phyloP scores from a whole-genome alignment of 352 stramenopile genomes.

The Phytophthora aleatoria region DNA sequence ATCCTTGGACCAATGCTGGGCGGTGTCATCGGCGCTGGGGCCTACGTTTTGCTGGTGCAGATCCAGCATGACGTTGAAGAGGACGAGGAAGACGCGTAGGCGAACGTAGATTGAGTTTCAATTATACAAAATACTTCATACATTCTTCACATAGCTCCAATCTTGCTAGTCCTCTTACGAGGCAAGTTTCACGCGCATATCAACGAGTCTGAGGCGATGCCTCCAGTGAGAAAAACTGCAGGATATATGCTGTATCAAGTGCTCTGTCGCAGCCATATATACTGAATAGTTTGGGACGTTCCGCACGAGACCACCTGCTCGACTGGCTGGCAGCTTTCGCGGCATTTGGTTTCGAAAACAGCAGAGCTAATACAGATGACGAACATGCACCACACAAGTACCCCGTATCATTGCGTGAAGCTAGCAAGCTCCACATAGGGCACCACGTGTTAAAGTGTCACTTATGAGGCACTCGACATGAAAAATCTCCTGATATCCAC shows the following conservation, averaged over 20 bases:
- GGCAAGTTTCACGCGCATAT: too few species aligned
- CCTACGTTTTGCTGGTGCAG: slow-evolving; percentile 56
- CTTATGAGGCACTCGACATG: slow-evolving; percentile 7
- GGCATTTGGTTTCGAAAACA: slow-evolving; percentile 10
- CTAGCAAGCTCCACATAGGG: background rate
- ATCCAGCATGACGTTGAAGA: slow-evolving; percentile 52
- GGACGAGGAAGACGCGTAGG: slow-evolving; percentile 16
- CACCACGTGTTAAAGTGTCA: slow-evolving; percentile 19
- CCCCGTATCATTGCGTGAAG: slow-evolving; percentile 15
- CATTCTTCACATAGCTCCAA: too few species aligned
- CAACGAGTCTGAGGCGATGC: background rate
- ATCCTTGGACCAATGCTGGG: slow-evolving; percentile 53
- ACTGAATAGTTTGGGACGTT: slow-evolving; percentile 2
- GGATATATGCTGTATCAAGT: background rate
- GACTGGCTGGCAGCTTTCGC: background rate
- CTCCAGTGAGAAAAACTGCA: background rate
- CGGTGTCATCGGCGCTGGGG: slow-evolving; percentile 42
- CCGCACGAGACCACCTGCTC: background rate
- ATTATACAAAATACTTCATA: slow-evolving; percentile 1
- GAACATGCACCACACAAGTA: slow-evolving; percentile 7
- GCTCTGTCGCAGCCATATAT: background rate
- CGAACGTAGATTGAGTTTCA: background rate
- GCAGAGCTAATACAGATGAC: slow-evolving; percentile 5
- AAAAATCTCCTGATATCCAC: slow-evolving; percentile 7
- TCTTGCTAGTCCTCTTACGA: too few species aligned